Percentiles rank a stretch among this genome's conserved stretches.
Evolutionary conservation across 257 asterid genomes (phyloP).

Genomic region (Primulina tabacum): DNA sequence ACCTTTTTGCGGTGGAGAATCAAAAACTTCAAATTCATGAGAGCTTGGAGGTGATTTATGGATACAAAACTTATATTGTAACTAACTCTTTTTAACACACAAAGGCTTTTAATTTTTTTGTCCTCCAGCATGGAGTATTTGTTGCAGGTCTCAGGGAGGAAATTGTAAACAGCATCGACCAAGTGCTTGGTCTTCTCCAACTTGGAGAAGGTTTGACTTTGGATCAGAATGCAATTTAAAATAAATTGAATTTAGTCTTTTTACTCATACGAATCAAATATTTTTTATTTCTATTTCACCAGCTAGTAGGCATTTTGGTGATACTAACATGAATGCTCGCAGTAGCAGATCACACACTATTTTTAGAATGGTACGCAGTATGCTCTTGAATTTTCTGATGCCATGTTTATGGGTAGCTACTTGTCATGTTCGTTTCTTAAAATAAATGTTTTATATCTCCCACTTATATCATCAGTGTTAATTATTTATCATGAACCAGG

Average conservation of each 20-base stretch:
- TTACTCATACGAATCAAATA: conserved; percentile 17
- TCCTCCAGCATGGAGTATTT: conserved; percentile 85
- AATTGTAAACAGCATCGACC: conserved; percentile 76
- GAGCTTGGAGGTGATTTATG: conserved; percentile 80
- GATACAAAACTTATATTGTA: conserved; percentile 12
- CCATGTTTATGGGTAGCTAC: conserved; percentile 18
- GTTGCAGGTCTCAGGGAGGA: conserved; percentile 98
- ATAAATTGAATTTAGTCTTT: conserved; percentile 8
- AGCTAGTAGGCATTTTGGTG: conserved; percentile 97
- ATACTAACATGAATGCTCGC: conserved; percentile 94
- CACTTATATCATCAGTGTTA: conserved; percentile 12
- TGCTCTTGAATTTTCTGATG: conserved; percentile 15
- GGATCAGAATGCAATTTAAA: conserved; percentile 20
- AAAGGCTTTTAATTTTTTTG: conserved; percentile 19
- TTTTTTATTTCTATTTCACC: conserved; percentile 30
- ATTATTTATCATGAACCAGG: conserved; percentile 44
- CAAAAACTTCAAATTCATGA: conserved; percentile 95
- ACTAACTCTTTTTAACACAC: conserved; percentile 11
- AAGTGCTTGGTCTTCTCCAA: conserved; percentile 82
- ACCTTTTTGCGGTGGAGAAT: conserved; percentile 83
- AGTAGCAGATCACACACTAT: conserved; percentile 97
- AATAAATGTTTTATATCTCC: conserved; percentile 6
- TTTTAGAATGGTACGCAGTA: conserved; percentile 96
- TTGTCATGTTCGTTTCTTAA: conserved; percentile 17
- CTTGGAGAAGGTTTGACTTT: conserved; percentile 81